Percentiles rank a stretch among this genome's conserved stretches.
phyloP scores from a whole-genome alignment of 2,329 filamentous ascomycete genomes.

The Fusarium brachygibbosum region DNA sequence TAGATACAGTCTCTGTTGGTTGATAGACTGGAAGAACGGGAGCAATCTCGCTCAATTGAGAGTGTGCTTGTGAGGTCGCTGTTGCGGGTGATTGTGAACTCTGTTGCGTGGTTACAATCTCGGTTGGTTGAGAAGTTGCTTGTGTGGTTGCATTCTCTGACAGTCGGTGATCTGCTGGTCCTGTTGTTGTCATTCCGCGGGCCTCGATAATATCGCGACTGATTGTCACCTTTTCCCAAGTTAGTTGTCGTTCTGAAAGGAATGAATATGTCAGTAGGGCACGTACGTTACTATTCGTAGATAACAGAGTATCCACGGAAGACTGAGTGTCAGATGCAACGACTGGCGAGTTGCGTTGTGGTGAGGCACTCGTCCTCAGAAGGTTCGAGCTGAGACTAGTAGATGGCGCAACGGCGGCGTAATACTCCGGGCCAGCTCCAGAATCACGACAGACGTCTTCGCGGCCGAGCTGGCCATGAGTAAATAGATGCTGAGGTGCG shows the following conservation, averaged over 20 bases:
- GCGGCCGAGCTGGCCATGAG: constrained; percentile 24
- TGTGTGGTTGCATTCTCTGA: constrained; percentile 10
- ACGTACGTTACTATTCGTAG: constrained; percentile 41
- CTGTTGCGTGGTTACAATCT: neutral
- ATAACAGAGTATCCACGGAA: constrained; percentile 5
- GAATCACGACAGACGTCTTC: constrained; percentile 35
- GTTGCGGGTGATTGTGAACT: neutral
- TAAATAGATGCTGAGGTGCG: constrained; percentile 13
- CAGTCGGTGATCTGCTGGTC: constrained; percentile 8
- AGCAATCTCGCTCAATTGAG: neutral
- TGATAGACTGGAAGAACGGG: neutral
- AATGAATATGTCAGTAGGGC: neutral
- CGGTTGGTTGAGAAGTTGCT: neutral
- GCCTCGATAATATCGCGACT: constrained; percentile 19
- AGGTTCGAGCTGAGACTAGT: constrained; percentile 17
- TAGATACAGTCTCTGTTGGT: constrained; percentile 1
- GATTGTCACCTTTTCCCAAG: constrained; percentile 43
- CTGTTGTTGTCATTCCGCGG: constrained; percentile 11
- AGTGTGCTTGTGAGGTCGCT: neutral
- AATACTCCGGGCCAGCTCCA: constrained; percentile 31
- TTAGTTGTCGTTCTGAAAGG: constrained; percentile 35
- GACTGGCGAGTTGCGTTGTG: neutral
- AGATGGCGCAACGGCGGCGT: constrained; percentile 14
- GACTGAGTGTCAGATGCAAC: constrained; percentile 7
- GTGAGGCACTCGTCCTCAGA: neutral